Conservation (phyloP, 2,329 filamentous ascomycete genomes). For the Colletotrichum echinochloae region DNA sequence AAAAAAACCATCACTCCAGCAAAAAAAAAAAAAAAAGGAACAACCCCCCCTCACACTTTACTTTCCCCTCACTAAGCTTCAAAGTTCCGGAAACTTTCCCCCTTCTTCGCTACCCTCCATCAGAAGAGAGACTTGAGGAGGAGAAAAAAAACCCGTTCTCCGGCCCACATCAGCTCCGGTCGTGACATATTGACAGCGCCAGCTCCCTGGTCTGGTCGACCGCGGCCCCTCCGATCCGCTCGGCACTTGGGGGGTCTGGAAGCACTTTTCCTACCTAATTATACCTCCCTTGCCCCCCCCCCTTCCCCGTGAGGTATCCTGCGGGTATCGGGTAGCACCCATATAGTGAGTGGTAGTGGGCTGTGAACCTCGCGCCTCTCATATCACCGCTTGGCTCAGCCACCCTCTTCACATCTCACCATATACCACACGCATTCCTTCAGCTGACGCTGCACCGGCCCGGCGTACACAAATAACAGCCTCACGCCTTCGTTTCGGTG, state of each 20-base stretch:
- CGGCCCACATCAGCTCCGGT: slow-evolving; percentile 35
- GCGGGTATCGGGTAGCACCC: neutral
- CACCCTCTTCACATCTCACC: slow-evolving; percentile 17
- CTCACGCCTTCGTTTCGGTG: neutral
- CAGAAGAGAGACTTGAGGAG: neutral
- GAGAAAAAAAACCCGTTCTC: neutral
- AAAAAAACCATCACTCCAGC: neutral
- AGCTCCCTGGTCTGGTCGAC: slow-evolving; percentile 30
- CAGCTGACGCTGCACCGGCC: neutral
- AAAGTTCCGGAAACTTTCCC: neutral
- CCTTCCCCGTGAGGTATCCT: neutral
- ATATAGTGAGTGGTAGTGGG: slow-evolving; percentile 30
- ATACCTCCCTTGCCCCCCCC: neutral
- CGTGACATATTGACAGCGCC: slow-evolving; percentile 33
- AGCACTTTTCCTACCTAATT: neutral
- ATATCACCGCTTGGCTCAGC: slow-evolving; percentile 34
- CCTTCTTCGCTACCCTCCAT: neutral
- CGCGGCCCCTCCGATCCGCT: neutral
- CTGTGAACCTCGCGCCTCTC: slow-evolving; percentile 33
- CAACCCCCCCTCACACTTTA: neutral
- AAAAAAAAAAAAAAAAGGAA: too few species aligned
- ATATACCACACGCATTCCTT: slow-evolving; percentile 7
- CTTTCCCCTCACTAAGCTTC: slow-evolving; percentile 6
- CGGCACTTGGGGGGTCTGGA: neutral
- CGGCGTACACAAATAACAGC: neutral